These are phyloP conservation scores for Microdochium paspali DNA, from an alignment of 2,329 filamentous ascomycete genomes.

Conservation along the genomic window DNA sequence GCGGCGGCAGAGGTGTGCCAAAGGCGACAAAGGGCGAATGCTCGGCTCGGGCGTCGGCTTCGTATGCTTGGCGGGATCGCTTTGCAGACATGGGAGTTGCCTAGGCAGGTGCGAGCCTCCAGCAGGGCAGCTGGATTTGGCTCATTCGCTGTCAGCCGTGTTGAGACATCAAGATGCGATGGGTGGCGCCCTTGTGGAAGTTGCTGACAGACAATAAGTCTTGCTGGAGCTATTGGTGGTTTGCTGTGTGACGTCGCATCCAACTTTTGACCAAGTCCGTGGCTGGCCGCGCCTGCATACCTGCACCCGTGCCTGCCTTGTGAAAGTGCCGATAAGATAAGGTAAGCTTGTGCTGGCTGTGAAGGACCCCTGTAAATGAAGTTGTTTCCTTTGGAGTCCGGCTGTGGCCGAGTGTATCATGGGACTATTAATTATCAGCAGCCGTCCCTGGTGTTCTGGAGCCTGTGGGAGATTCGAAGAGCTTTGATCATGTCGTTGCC, in stretches of 20 bases:
- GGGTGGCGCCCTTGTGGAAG: neutral
- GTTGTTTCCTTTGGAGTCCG: too few species aligned
- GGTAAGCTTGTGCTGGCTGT: too few species aligned
- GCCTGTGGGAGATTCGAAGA: too few species aligned
- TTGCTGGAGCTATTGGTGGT: neutral
- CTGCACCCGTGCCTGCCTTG: neutral
- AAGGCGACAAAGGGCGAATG: constrained; percentile 69
- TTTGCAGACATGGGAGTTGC: constrained; percentile 59
- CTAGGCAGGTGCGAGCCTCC: neutral
- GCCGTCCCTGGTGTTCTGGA: too few species aligned
- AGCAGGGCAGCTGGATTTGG: neutral
- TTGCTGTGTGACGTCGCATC: neutral
- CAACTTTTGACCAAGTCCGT: too few species aligned
- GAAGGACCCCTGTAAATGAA: too few species aligned
- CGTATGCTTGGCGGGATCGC: constrained; percentile 69
- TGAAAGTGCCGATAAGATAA: neutral
- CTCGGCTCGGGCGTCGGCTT: constrained; percentile 58
- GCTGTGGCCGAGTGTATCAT: too few species aligned
- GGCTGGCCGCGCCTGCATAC: too few species aligned
- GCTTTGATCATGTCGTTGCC: too few species aligned
- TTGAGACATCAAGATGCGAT: neutral
- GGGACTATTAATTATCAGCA: too few species aligned
- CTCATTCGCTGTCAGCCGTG: neutral
- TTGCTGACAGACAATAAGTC: neutral
- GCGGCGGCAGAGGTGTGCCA: constrained; percentile 75